Conservation (phyloP, 495 filamentous ascomycete genomes). For the Daldinia grandis region DNA sequence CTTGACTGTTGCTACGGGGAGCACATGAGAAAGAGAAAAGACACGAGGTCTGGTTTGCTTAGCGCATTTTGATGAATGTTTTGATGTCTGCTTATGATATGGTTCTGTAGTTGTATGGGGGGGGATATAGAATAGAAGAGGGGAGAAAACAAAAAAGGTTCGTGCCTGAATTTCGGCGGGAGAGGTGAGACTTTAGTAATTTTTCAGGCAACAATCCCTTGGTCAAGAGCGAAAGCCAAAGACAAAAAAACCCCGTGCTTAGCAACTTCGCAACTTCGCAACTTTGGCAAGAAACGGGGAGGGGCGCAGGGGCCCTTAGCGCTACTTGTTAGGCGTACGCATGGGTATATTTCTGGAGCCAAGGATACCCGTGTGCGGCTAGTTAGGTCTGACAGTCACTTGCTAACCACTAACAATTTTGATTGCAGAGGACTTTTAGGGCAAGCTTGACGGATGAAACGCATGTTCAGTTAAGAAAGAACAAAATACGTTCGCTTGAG, state of each 20-base stretch:
- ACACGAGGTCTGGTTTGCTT: conserved; percentile 44
- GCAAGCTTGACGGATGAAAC: conserved; percentile 22
- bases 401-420: conserved; percentile 46
- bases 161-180: conserved; percentile 40
- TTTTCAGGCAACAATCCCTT: conserved; percentile 45
- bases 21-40: conserved; percentile 28
- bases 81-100: conserved; percentile 34
- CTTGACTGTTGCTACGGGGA: conserved; percentile 47
- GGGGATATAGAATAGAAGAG: conserved; percentile 25
- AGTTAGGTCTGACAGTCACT: conserved; percentile 31
- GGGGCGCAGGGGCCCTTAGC: neutral
- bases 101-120: conserved; percentile 18
- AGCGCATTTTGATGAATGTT: conserved; percentile 49
- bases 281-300: neutral
- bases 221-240: conserved; percentile 2
- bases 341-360: conserved; percentile 31
- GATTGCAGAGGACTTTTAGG: conserved; percentile 11
- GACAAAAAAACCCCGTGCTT: neutral
- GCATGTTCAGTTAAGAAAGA: conserved; percentile 33
- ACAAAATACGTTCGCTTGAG: conserved; percentile 32
- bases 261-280: neutral
- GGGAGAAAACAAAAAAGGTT: conserved; percentile 16
- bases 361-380: conserved; percentile 23
- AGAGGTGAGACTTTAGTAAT: conserved; percentile 44
- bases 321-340: conserved; percentile 25